Conservation (phyloP, 2,329 filamentous ascomycete genomes). For the Pestalotiopsis sp. region DNA sequence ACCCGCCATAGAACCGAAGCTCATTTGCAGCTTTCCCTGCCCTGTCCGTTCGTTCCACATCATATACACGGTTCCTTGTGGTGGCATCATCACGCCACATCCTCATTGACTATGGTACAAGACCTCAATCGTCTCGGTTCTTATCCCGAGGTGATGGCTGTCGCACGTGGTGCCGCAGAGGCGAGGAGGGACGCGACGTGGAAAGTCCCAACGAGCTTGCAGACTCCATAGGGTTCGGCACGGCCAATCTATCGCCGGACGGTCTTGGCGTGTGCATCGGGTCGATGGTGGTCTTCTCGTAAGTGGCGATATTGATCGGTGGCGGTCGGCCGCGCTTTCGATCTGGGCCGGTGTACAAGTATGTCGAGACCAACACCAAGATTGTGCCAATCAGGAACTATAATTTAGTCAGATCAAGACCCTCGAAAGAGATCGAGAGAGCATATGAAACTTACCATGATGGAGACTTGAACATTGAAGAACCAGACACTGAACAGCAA, state of each 20-base stretch:
- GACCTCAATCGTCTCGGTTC: constrained; percentile 30
- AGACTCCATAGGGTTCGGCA: constrained; percentile 32
- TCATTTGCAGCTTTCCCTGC: neutral
- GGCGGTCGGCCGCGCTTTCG: constrained; percentile 61
- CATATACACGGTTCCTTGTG: neutral
- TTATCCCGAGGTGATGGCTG: constrained; percentile 29
- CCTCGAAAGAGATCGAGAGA: neutral
- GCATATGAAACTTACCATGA: constrained; percentile 61
- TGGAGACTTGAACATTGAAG: constrained; percentile 77
- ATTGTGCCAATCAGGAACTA: constrained; percentile 83
- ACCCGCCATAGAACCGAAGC: neutral
- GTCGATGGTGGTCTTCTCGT: constrained; percentile 74
- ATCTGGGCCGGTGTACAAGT: constrained; percentile 77
- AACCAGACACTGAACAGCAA: constrained; percentile 84
- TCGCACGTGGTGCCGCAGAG: constrained; percentile 31
- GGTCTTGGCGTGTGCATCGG: constrained; percentile 33
- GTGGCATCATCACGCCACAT: neutral
- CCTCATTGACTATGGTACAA: neutral
- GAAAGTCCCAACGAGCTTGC: constrained; percentile 32
- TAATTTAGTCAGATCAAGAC: neutral
- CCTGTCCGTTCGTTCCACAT: neutral
- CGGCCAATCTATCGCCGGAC: constrained; percentile 28
- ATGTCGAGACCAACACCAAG: constrained; percentile 80
- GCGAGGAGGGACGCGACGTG: constrained; percentile 34
- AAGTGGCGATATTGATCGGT: constrained; percentile 70